Percentiles rank a stretch among this genome's conserved stretches.
phyloP scores from a whole-genome alignment of 2,329 filamentous ascomycete species.

The Colletotrichum lindemuthianum region DNA sequence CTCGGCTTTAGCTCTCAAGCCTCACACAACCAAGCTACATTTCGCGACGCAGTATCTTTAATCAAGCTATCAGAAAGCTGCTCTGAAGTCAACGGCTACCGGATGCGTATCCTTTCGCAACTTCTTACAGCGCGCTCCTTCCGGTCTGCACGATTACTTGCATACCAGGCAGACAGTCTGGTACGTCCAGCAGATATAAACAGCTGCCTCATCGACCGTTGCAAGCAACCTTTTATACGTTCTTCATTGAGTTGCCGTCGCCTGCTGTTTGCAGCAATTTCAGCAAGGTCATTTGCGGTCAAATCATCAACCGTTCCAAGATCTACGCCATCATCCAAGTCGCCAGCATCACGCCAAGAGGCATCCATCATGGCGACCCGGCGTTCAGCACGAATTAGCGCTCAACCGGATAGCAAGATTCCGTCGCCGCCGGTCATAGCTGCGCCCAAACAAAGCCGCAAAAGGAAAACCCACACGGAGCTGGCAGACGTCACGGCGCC shows the following conservation, averaged over 20 bases:
- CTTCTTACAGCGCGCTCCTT: not conserved
- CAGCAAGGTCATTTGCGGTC: not conserved
- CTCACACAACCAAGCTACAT: not conserved
- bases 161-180: not conserved
- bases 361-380: conserved; percentile 41
- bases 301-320: too few relatives aligned
- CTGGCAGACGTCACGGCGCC: conserved; percentile 34
- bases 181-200: not conserved
- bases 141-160: not conserved
- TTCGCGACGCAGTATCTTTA: not conserved
- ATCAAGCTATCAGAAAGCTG: not conserved
- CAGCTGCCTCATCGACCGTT: not conserved
- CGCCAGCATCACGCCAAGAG: not conserved
- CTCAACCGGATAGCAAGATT: conserved; percentile 37
- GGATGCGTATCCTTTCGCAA: not conserved
- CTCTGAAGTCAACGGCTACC: conserved; percentile 1
- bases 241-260: not conserved
- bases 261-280: not conserved
- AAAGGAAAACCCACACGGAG: conserved; percentile 45
- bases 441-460: conserved; percentile 41
- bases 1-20: not conserved
- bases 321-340: not conserved
- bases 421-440: conserved; percentile 38
- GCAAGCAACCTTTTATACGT: not conserved
- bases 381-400: conserved; percentile 54